Conservation (phyloP, 495 filamentous ascomycete genomes). For the Aspergillus panamensis region DNA sequence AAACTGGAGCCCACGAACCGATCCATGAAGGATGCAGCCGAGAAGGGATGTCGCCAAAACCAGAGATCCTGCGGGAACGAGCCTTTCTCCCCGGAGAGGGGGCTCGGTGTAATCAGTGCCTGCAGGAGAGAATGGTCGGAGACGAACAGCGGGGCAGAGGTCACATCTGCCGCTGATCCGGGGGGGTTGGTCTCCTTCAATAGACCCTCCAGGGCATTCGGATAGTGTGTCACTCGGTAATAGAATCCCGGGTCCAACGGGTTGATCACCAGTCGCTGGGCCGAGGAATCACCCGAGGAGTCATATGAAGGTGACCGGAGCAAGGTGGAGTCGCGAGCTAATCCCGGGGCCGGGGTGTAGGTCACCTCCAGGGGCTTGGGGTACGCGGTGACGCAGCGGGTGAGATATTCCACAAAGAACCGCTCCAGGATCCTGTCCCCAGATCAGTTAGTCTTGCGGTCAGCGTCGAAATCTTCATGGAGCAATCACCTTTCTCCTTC, state of each 20-base stretch:
- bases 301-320: not conserved
- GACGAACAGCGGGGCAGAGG: no score
- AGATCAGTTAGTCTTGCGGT: not conserved
- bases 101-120: not conserved
- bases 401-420: slow-evolving; percentile 5
- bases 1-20: not conserved
- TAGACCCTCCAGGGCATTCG: no score
- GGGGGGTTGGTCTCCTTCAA: no score
- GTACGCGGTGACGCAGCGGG: not conserved
- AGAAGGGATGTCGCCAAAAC: not conserved
- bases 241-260: no score
- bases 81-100: not conserved
- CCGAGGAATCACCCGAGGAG: not conserved
- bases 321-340: not conserved
- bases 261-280: no score
- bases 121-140: no score
- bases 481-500: not conserved
- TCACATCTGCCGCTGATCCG: no score
- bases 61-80: not conserved
- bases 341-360: slow-evolving; percentile 4
- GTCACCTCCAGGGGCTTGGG: slow-evolving; percentile 1
- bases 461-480: not conserved
- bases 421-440: slow-evolving; percentile 4
- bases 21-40: not conserved
- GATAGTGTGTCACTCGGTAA: no score